Base-by-base conservation (phyloP, 495 filamentous ascomycete genomes). In the Staphylotrichum tortipilum region DNA sequence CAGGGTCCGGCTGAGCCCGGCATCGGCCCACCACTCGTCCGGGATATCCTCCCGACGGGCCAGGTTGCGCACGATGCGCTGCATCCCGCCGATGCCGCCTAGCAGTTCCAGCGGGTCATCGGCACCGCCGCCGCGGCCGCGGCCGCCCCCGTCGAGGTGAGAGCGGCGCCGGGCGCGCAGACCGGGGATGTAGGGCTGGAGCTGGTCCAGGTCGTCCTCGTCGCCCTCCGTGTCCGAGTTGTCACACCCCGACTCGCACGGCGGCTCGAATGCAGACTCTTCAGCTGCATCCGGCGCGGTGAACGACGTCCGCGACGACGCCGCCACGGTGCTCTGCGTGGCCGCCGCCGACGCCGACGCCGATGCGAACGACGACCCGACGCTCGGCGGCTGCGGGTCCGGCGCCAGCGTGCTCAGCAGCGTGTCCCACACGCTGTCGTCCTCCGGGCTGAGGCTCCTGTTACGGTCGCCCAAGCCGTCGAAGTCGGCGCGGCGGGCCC, bases 401-500 rank as follows among this genome's bases (percentile, higher is more conserved):
- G 86, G 88, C 0, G 84, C 79, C 39, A 95, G 79, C 2, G 87
- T 92, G 8, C 77, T 82, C 47, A 87, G 74, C 52, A 94, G 75
- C 9, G 82, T 87, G 40, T 90, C 83, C 89, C 89, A 95, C 15
- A 75, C 72, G 43, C 77, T 74, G 43, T 80, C 81, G 29, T 67
- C 78, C 40, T 86, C 84, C 3, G 88, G 85, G 62, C 85, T 90
- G 43, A 85, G 69, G 59, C 88, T 94, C 35, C 88, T 78, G 47
- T 87, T 80, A 33, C 87, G 82, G 64, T 94, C 88, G 14, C 88
- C 89, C 24, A 94, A 74, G 12, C 89, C 89, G 69, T 91, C 84
- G 5, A 83, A 9, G 21, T 39, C 44, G 3, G 51, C 29, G 21
- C 41, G n/a, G 21, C 15, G 30, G 7, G 24, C 11, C 26, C 18